These are phyloP conservation scores for Aspergillus pseudoglaucus DNA, from an alignment of 2,329 filamentous ascomycete species.

Conservation along the genomic window DNA sequence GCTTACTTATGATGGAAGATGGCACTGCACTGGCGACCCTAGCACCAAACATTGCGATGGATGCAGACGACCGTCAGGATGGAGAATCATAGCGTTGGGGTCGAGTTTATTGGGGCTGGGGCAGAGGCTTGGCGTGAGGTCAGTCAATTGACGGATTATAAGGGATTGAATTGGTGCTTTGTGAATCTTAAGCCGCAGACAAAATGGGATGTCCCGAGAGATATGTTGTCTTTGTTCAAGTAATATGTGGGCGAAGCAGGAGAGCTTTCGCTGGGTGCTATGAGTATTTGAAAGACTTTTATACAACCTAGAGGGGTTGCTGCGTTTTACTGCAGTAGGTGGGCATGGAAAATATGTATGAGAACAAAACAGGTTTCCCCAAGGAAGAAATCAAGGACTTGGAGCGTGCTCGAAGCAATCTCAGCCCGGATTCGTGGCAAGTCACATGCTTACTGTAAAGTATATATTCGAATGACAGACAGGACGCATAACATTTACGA, in stretches of 20 bases:
- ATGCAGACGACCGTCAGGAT: not conserved
- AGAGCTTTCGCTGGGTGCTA: too few relatives aligned
- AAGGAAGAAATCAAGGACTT: too few relatives aligned
- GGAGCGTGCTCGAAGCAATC: too few relatives aligned
- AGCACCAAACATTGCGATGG: not conserved
- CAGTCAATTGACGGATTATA: not conserved
- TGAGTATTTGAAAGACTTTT: too few relatives aligned
- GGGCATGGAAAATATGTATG: too few relatives aligned
- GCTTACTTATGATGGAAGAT: constrained; percentile 1
- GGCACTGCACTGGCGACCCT: constrained; percentile 2
- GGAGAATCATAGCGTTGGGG: not conserved
- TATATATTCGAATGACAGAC: too few relatives aligned
- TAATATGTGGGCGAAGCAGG: not conserved
- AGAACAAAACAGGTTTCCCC: too few relatives aligned
- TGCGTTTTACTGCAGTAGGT: too few relatives aligned
- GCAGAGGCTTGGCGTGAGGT: not conserved
- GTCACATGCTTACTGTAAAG: too few relatives aligned
- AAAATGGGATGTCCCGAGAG: not conserved
- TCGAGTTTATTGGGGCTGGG: not conserved
- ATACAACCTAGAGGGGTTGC: too few relatives aligned
- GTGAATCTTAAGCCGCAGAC: not conserved
- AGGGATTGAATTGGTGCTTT: not conserved
- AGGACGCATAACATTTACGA: too few relatives aligned
- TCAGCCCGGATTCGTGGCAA: too few relatives aligned
- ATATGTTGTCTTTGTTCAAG: not conserved